These are phyloP conservation scores for Boechera divaricarpa DNA, from an alignment of 345 rosid genomes.

Conservation along the genomic window DNA sequence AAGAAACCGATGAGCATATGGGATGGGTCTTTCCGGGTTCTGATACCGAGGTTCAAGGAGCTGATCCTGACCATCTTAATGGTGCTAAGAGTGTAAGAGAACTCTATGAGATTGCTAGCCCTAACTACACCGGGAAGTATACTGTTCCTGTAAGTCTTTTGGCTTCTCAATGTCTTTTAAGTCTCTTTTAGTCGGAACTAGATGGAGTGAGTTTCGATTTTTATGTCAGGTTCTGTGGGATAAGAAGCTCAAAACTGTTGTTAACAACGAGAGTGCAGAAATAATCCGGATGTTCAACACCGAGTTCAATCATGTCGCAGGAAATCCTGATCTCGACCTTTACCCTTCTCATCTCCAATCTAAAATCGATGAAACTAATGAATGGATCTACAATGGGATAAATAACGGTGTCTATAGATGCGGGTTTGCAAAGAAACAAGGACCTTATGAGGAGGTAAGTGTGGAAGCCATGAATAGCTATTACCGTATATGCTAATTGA, in stretches of 20 bases:
- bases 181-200: conserved; percentile 32
- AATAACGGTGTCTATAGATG: conserved; percentile 62
- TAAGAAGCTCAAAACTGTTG: conserved; percentile 67
- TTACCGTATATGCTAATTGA: neutral
- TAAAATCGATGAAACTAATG: conserved; percentile 52
- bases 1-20: conserved; percentile 80
- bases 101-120: conserved; percentile 80
- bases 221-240: conserved; percentile 59
- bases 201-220: conserved; percentile 23
- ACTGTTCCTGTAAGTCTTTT: conserved; percentile 84
- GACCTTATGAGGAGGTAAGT: conserved; percentile 61
- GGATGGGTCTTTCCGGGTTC: conserved; percentile 87
- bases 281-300: conserved; percentile 61
- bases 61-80: conserved; percentile 74
- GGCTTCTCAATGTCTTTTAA: neutral
- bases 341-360: conserved; percentile 53
- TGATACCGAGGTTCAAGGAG: conserved; percentile 69
- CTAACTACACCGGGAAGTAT: conserved; percentile 77
- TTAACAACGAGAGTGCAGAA: conserved; percentile 64
- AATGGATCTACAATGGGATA: conserved; percentile 57
- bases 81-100: conserved; percentile 80
- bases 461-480: neutral
- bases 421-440: conserved; percentile 62
- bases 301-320: conserved; percentile 56
- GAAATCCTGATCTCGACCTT: conserved; percentile 55